A percentile compares a stretch with the other conserved stretches of the same genome.
Conservation (phyloP, 345 rosid species). For the Erysimum cheiranthoides region DNA sequence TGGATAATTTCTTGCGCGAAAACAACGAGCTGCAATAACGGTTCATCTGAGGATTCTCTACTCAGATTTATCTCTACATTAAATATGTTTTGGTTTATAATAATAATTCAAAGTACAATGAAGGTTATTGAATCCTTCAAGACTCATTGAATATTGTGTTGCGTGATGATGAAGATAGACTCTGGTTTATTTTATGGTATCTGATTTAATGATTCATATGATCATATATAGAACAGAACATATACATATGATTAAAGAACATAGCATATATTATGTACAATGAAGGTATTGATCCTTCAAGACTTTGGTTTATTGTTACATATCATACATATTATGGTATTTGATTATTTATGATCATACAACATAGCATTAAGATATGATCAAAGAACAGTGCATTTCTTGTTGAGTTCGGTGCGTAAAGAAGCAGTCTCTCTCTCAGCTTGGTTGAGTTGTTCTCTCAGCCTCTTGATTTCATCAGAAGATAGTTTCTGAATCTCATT, state of each 20-base stretch:
- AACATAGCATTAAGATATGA: background rate
- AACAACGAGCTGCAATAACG: conserved; percentile 4
- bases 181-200: conserved; percentile 18
- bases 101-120: conserved; percentile 31
- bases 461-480: conserved; percentile 44
- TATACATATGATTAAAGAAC: conserved; percentile 7
- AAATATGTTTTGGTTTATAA: conserved; percentile 16
- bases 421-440: conserved; percentile 40
- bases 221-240: conserved; percentile 5
- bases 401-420: conserved; percentile 15
- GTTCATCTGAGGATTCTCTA: conserved; percentile 7
- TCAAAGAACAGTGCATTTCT: conserved; percentile 31
- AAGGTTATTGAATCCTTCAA: conserved; percentile 43
- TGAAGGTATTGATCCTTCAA: conserved; percentile 6
- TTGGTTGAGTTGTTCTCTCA: conserved; percentile 42
- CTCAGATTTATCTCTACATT: conserved; percentile 15
- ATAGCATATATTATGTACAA: conserved; percentile 1
- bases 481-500: conserved; percentile 28
- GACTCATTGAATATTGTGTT: conserved; percentile 34
- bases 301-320: conserved; percentile 9
- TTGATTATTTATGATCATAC: background rate
- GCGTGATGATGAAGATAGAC: conserved; percentile 22
- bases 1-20: conserved; percentile 50
- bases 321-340: background rate
- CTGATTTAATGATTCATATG: conserved; percentile 15